Evolutionary conservation across 495 filamentous ascomycete genomes (phyloP).

Genomic region (Beverwykella pulmonaria): DNA sequence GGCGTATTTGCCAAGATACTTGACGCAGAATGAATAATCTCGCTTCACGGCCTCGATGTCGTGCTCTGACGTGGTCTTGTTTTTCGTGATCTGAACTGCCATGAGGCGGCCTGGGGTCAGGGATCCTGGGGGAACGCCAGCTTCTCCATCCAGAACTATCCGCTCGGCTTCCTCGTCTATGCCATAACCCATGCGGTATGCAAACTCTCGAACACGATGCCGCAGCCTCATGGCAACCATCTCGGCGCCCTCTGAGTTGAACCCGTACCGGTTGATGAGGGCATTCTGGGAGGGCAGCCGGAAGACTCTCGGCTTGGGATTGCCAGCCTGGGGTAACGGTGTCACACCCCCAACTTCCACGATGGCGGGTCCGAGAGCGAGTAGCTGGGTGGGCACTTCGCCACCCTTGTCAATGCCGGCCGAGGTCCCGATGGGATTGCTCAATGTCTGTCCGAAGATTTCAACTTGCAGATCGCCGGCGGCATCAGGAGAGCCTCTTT

Average conservation of each 20-base stretch:
- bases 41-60: slow-evolving; percentile 80
- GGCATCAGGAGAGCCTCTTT: slow-evolving; percentile 62
- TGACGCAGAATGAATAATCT: slow-evolving; percentile 87
- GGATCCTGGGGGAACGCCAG: slow-evolving; percentile 69
- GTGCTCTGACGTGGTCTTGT: slow-evolving; percentile 79
- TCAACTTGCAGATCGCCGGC: slow-evolving; percentile 57
- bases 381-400: slow-evolving; percentile 78
- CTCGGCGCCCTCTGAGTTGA: slow-evolving; percentile 89
- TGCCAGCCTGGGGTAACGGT: slow-evolving; percentile 80
- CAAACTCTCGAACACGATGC: slow-evolving; percentile 75
- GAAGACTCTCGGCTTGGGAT: slow-evolving; percentile 85
- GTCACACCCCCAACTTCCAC: slow-evolving; percentile 93
- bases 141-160: slow-evolving; percentile 71
- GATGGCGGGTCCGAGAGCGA: slow-evolving; percentile 76
- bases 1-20: slow-evolving; percentile 78
- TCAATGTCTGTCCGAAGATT: slow-evolving; percentile 76
- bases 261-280: slow-evolving; percentile 92
- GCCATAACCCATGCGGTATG: slow-evolving; percentile 67
- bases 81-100: slow-evolving; percentile 97
- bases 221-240: slow-evolving; percentile 78
- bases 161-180: slow-evolving; percentile 64
- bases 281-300: slow-evolving; percentile 77
- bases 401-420: slow-evolving; percentile 94
- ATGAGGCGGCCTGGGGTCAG: slow-evolving; percentile 73
- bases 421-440: slow-evolving; percentile 87